Conservation (phyloP, 1,284 basidiomycete genomes). For the Rugosomyces carneus region DNA sequence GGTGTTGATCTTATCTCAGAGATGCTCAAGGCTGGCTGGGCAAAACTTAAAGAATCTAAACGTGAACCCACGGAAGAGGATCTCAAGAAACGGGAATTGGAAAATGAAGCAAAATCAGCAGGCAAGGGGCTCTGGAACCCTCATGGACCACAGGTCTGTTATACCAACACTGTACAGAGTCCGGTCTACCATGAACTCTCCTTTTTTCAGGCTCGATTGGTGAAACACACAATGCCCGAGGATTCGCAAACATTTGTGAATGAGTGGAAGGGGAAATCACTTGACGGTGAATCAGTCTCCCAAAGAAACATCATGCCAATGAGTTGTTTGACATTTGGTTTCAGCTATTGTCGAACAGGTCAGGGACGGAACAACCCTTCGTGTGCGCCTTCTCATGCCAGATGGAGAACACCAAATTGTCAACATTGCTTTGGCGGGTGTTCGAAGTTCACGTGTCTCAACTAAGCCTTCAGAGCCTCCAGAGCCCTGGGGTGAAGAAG, state of each 20-base stretch:
- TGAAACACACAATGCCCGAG: constrained; percentile 84
- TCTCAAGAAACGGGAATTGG: constrained; percentile 64
- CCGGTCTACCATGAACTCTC: constrained; percentile 1
- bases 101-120: constrained; percentile 73
- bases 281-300: constrained; percentile 59
- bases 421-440: constrained; percentile 82
- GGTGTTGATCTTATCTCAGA: constrained; percentile 74
- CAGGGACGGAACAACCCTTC: constrained; percentile 87
- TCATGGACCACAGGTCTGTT: constrained; percentile 67
- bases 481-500: constrained; percentile 84
- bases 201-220: constrained; percentile 53
- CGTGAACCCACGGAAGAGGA: constrained; percentile 77
- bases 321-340: constrained; percentile 6
- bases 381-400: constrained; percentile 83
- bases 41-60: constrained; percentile 84
- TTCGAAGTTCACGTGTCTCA: constrained; percentile 72
- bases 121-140: constrained; percentile 86
- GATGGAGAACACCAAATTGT: constrained; percentile 84
- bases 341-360: constrained; percentile 93
- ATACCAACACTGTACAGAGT: too few relatives aligned
- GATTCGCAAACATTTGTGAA: constrained; percentile 87
- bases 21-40: constrained; percentile 85
- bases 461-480: constrained; percentile 71
- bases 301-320: too few relatives aligned
- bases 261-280: constrained; percentile 85